Base-by-base conservation (phyloP, 345 rosid genomes). In the Lepidium sativum region DNA sequence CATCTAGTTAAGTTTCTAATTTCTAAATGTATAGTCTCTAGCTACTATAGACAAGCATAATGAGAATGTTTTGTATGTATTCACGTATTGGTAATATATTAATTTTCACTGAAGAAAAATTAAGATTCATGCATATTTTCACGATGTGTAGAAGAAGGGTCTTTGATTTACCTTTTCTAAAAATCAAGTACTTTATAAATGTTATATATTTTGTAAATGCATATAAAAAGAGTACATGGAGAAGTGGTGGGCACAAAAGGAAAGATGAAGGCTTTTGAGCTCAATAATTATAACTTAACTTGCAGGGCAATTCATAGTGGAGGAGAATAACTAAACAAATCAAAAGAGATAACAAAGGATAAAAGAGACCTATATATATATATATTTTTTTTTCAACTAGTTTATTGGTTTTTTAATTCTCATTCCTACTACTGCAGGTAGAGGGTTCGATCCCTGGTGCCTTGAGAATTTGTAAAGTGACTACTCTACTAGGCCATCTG, bases 231-330 rank as follows among this genome's bases (percentile, higher is more conserved):
- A 63, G 64, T 54, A 64, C 45, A 39, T 71, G 31, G 31, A 32
- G 20, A 71, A 71, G 75, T 71, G 69, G 69, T 63, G 69, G 69
- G 75, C 64, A 47, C 75, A 55, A 63, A 71, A 71, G 58, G 34
- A 39, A 63, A 70, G 29, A 38, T 38, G 57, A 13, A 43, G 56
- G 64, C 75, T 70, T 70, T 71, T 55, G 58, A 47, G 64, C 58
- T 63, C 75, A 71, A 71, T 71, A 18, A 71, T 71, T 71, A 23
- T 63, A 63, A 49, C 52, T 63, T 63, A 71, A 63, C 70, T 63
- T 55, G 52, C 59, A 63, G 58, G 65, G 65, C 31, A 71, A 55
- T 55, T 45, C 65, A 48, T 47, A 63, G 65, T 71, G 75, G 75
- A 63, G 25, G 14, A 62, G 18, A 27, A 60, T 32, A 40, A 41